A percentile compares a stretch with the other conserved stretches of the same genome.
These are phyloP conservation scores for Botrytis fragariae DNA, from an alignment of 2,329 filamentous ascomycete species.

Conservation along the genomic window DNA sequence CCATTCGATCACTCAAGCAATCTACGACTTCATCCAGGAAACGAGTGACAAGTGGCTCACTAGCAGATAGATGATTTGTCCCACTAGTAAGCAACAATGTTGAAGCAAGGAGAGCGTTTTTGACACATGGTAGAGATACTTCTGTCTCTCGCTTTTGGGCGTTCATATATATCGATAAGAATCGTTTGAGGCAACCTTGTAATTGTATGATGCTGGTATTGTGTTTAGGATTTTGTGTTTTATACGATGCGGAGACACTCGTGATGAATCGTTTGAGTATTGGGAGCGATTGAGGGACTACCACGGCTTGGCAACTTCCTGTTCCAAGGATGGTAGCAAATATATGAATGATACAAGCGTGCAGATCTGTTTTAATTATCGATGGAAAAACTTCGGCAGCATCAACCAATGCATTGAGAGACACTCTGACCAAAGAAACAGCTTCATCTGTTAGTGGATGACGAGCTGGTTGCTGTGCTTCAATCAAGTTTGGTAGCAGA, in stretches of 20 bases:
- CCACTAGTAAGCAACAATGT: slow-evolving; percentile 87
- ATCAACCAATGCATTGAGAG: slow-evolving; percentile 85
- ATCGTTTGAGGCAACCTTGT: slow-evolving; percentile 76
- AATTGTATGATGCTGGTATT: slow-evolving; percentile 53
- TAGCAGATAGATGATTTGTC: slow-evolving; percentile 67
- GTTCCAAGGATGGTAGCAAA: slow-evolving; percentile 91
- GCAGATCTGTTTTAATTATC: slow-evolving; percentile 93
- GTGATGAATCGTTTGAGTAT: slow-evolving; percentile 89
- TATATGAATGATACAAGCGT: slow-evolving; percentile 95
- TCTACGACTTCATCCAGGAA: slow-evolving; percentile 82
- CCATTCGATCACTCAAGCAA: slow-evolving; percentile 75
- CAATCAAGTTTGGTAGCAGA: slow-evolving; percentile 77
- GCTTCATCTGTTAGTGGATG: slow-evolving; percentile 86
- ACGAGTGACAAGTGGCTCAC: slow-evolving; percentile 69
- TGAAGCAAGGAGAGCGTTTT: slow-evolving; percentile 84
- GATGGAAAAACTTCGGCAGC: slow-evolving; percentile 93
- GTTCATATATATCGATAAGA: slow-evolving; percentile 74
- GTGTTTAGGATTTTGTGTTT: slow-evolving; percentile 41
- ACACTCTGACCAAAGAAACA: slow-evolving; percentile 72
- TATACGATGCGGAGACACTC: slow-evolving; percentile 59
- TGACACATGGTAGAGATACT: slow-evolving; percentile 81
- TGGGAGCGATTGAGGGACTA: slow-evolving; percentile 85
- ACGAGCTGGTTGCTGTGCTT: slow-evolving; percentile 58
- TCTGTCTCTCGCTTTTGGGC: slow-evolving; percentile 73
- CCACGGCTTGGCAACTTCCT: slow-evolving; percentile 78